phyloP scores from a whole-genome alignment of 1,139 yeast species.

The Hemisphaericaspora xylofermentans region DNA sequence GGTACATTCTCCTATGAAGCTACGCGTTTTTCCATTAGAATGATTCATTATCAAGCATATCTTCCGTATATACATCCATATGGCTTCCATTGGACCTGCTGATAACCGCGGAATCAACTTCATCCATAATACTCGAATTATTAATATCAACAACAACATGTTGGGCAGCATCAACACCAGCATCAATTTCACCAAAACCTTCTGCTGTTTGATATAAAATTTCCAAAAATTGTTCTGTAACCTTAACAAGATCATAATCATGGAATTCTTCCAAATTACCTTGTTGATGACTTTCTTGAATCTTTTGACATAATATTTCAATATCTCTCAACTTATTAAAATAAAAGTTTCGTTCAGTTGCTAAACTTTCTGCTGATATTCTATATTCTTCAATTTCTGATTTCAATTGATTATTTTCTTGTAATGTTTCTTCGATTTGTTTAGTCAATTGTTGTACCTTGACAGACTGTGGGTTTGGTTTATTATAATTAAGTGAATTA shows the following conservation, averaged over 20 bases:
- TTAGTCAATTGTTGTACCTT: conserved; percentile 17
- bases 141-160: neutral
- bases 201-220: conserved; percentile 81
- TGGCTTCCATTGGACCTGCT: neutral
- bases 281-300: conserved; percentile 44
- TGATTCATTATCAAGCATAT: conserved; percentile 10
- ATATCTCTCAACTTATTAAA: conserved; percentile 86
- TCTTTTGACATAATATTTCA: conserved; percentile 73
- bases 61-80: neutral
- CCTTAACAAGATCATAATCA: conserved; percentile 32
- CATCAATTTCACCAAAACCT: conserved; percentile 42
- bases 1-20: too few relatives aligned
- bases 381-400: conserved; percentile 55
- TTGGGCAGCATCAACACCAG: too few relatives aligned
- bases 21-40: too few relatives aligned
- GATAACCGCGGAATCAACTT: neutral
- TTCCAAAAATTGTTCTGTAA: conserved; percentile 65
- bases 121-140: neutral
- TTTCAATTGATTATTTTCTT: conserved; percentile 40
- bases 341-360: conserved; percentile 83
- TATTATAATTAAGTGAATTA: neutral
- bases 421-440: conserved; percentile 24
- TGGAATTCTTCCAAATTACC: conserved; percentile 29
- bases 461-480: conserved; percentile 2
- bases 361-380: conserved; percentile 56